phyloP scores from a whole-genome alignment of 2,329 filamentous ascomycete genomes.

The Colletotrichum limetticola region DNA sequence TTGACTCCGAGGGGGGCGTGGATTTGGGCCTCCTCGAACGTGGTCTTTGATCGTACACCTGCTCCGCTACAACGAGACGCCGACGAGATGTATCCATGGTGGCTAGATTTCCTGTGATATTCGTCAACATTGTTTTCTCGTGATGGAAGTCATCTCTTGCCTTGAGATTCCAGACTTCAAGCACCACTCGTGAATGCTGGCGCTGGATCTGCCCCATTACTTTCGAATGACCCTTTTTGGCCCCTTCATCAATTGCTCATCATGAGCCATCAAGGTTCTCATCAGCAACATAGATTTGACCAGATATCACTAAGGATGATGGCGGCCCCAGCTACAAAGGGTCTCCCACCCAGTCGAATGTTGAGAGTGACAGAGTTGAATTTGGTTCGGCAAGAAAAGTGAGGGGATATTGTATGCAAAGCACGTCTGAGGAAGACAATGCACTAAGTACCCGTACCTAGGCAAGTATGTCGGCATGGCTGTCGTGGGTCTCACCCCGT shows the following conservation, averaged over 20 bases:
- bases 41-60: neutral
- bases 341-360: neutral
- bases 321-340: neutral
- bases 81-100: neutral
- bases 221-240: neutral
- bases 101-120: neutral
- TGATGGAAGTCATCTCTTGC: neutral
- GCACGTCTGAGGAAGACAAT: neutral
- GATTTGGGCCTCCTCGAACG: constrained; percentile 17
- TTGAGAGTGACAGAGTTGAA: neutral
- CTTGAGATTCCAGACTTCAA: neutral
- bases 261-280: neutral
- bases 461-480: constrained; percentile 6
- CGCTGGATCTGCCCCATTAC: neutral
- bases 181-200: neutral
- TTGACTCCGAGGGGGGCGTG: neutral
- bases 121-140: neutral
- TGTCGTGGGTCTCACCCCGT: constrained; percentile 22
- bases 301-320: neutral
- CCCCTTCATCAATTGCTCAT: neutral
- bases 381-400: neutral
- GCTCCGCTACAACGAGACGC: neutral
- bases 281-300: neutral
- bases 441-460: neutral
- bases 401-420: constrained; percentile 1